Evolutionary conservation across 345 rosid species (phyloP).

Genomic region (Raphanus sativus): DNA sequence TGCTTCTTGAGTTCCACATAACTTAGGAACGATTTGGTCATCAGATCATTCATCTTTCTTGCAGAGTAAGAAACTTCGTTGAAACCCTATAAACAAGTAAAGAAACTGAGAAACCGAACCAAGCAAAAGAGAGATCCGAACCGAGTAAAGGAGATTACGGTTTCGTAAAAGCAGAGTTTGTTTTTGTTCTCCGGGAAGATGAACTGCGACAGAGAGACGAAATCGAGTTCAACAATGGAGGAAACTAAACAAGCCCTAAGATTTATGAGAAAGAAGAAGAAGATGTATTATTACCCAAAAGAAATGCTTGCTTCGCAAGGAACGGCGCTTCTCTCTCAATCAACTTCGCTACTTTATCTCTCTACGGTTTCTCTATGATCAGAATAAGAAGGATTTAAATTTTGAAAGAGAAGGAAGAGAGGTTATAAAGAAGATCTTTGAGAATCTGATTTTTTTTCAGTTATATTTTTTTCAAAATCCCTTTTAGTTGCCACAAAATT

Average conservation of each 20-base stretch:
- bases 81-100: conserved; percentile 22
- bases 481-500: background rate
- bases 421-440: conserved; percentile 33
- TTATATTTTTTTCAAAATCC: background rate
- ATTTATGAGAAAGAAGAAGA: conserved; percentile 5
- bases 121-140: background rate
- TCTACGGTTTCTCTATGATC: background rate
- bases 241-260: conserved; percentile 5
- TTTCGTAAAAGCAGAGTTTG: background rate
- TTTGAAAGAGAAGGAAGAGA: conserved; percentile 20
- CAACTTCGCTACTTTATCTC: conserved; percentile 18
- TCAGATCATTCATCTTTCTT: conserved; percentile 70
- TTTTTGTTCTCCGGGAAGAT: conserved; percentile 15
- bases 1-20: conserved; percentile 81
- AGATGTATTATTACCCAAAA: conserved; percentile 3
- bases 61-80: background rate
- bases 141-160: conserved; percentile 21
- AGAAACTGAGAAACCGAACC: background rate
- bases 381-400: conserved; percentile 8
- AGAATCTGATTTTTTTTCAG: conserved; percentile 35
- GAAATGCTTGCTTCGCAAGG: conserved; percentile 26
- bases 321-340: conserved; percentile 11
- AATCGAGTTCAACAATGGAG: conserved; percentile 18
- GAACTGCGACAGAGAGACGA: conserved; percentile 17
- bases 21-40: conserved; percentile 84